Evolutionary conservation across 371 early-diverging fungal genomes (phyloP).

Genomic region (Apophysomyces trapeziformis): DNA sequence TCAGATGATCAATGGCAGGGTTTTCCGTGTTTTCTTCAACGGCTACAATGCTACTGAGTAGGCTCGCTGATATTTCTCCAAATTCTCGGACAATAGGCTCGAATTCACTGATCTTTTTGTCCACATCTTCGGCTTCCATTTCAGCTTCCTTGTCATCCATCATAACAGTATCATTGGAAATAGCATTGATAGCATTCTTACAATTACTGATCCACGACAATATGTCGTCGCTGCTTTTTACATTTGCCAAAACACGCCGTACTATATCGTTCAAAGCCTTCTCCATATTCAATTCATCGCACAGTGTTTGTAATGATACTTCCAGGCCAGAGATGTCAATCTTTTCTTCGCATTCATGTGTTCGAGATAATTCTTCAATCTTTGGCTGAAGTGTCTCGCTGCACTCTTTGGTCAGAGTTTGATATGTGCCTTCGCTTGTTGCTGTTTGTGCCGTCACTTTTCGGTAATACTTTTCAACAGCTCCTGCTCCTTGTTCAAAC

Average conservation of each 20-base stretch:
- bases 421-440: neutral
- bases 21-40: neutral
- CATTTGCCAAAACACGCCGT: constrained; percentile 33
- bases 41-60: constrained; percentile 6
- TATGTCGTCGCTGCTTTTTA: constrained; percentile 38
- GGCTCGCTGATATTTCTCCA: constrained; percentile 26
- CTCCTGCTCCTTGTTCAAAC: neutral
- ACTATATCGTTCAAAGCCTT: constrained; percentile 27
- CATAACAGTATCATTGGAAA: constrained; percentile 19
- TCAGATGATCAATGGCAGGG: neutral
- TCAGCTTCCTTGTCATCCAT: constrained; percentile 29
- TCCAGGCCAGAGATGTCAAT: neutral
- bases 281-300: constrained; percentile 9
- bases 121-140: constrained; percentile 24
- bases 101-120: constrained; percentile 36
- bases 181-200: constrained; percentile 28
- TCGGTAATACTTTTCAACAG: constrained; percentile 14
- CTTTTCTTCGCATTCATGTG: neutral
- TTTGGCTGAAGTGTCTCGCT: constrained; percentile 1
- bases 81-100: constrained; percentile 32
- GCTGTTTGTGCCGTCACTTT: constrained; percentile 1
- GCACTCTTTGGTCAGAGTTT: neutral
- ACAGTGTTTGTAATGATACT: neutral
- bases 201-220: constrained; percentile 40
- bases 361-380: neutral